Base-by-base conservation (phyloP, 2,329 filamentous ascomycete genomes). In the Lasiodiplodia sp. region DNA sequence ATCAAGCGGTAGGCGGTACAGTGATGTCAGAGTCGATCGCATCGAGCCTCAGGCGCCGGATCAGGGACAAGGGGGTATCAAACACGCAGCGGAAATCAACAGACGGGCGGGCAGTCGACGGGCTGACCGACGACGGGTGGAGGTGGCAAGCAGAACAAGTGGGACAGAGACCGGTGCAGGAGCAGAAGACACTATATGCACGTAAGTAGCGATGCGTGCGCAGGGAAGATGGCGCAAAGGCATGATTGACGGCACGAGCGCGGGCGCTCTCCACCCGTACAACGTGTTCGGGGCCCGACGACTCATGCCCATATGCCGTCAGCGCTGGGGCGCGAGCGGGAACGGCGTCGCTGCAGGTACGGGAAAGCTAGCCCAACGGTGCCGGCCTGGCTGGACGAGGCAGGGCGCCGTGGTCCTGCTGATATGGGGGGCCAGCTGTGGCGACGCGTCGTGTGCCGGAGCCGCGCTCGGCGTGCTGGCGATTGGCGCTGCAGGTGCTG, bases 141-240 rank as follows among this genome's bases (percentile, higher is more conserved):
- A 52, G 60, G 25, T 23, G 28, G 44, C 44, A 57, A 21, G 60
- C 60, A 52, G 60, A 31, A 21, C n/a, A 21, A 64, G 47, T 34
- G 47, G 31, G 47, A 52, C 60, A 44, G 62, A n/a, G 52, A 16
- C 49, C 62, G 47, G 34, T 34, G 31, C 55, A 57, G 62, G 47
- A 55, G 25, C 14, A 12, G 28, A 21, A 38, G 31, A 14, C 40
- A 64, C 60, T 64, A 64, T 64, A 64, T 64, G 60, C 60, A 64
- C 52, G 60, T 64, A 64, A 64, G 60, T 64, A 64, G 44, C 60
- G 60, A 64, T 64, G 60, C 47, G 44, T 44, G 21, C 34, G 63
- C 63, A 66, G 63, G 63, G 63, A 66, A 66, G 63, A 66, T 66
- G 63, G 63, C 63, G 63, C 63, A 56, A 66, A 56, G 37, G 34